A percentile compares a stretch with the other conserved stretches of the same genome.
These are phyloP conservation scores for Lindgomyces ingoldianus DNA, from an alignment of 495 filamentous ascomycete species.

Conservation along the genomic window DNA sequence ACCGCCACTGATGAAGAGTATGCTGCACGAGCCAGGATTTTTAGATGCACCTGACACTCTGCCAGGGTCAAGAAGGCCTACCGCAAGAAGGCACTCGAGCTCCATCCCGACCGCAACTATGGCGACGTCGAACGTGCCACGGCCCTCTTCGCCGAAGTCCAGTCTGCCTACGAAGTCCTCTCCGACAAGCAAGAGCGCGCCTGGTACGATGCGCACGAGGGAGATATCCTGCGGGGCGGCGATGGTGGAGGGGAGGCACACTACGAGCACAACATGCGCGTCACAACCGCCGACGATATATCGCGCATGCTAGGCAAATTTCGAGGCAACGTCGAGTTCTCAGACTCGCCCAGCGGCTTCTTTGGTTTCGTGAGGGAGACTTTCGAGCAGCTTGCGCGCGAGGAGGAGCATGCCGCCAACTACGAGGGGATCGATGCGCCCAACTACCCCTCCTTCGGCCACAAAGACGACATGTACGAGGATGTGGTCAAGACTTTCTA, in stretches of 20 bases:
- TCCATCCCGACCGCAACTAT: slow-evolving; percentile 94
- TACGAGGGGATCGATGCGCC: slow-evolving; percentile 60
- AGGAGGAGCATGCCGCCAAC: slow-evolving; percentile 72
- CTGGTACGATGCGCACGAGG: slow-evolving; percentile 96
- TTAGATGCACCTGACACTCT: slow-evolving; percentile 12
- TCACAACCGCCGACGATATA: slow-evolving; percentile 79
- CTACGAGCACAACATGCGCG: slow-evolving; percentile 62
- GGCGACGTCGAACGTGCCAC: slow-evolving; percentile 83
- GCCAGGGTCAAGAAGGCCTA: slow-evolving; percentile 93
- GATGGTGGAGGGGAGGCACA: slow-evolving; percentile 51
- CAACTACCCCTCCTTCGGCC: slow-evolving; percentile 81
- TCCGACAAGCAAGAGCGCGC: slow-evolving; percentile 93
- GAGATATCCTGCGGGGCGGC: slow-evolving; percentile 71
- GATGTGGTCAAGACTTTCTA: slow-evolving; percentile 79
- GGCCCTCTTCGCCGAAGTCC: slow-evolving; percentile 81
- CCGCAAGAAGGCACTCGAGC: slow-evolving; percentile 81
- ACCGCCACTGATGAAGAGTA: slow-evolving; percentile 82
- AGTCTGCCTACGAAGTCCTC: slow-evolving; percentile 90
- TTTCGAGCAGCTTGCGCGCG: slow-evolving; percentile 77
- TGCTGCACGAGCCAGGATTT: no score
- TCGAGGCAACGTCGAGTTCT: slow-evolving; percentile 71
- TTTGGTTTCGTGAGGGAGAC: slow-evolving; percentile 71
- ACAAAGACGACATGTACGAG: slow-evolving; percentile 65
- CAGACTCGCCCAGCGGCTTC: slow-evolving; percentile 76
- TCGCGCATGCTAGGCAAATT: slow-evolving; percentile 72